Base-by-base conservation (phyloP, 1,284 basidiomycete species). In the Rhodotorula sp. region DNA sequence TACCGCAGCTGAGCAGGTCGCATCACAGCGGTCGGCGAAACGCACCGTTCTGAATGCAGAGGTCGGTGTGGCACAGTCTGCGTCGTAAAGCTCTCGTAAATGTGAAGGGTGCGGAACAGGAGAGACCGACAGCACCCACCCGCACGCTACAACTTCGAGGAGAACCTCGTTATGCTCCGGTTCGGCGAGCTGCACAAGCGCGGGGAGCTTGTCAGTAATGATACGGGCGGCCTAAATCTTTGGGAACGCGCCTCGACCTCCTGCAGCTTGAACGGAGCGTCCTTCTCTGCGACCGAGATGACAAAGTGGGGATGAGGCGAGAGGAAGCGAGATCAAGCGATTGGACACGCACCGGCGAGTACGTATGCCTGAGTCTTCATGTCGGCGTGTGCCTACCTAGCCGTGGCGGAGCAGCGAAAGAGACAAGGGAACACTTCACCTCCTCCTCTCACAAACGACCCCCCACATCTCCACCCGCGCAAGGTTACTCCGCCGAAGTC, bases 1-100 rank as follows among this genome's bases (percentile, higher is more conserved):
- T 36, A 15, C 19, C 39, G 39, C 11, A 6, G 13, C 39, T 10
- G 39, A 6, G 39, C 11, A 44, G 39, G 39, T 44, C 13, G 39
- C n/a, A n/a, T n/a, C n/a, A 44, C 13, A 17, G 9, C 19, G 39
- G 39, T 36, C 9, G 39, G 39, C 39, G 13, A 3, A 15, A 44
- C 39, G 39, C 39, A 10, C 39, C 57, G 29, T 32, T 47, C 19
- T 67, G 67, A 29, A 72, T 44, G 54, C 29, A 46, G 20, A 74
- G 24, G 49, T 74, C 70, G 30, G 73, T 62, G 29, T 67, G 66
- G 39, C 66, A 67, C 22, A 67, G 29, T 13, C 60, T 61, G 49
- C 49, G 15, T 47, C 3, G 6, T 17, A 7, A 47, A 47, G 17
- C 46, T 22, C 15, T 47, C 46, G 17, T 2, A 52, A 2, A 24